Base-by-base conservation (phyloP, 257 asterid species). In the Gentiana dahurica region DNA sequence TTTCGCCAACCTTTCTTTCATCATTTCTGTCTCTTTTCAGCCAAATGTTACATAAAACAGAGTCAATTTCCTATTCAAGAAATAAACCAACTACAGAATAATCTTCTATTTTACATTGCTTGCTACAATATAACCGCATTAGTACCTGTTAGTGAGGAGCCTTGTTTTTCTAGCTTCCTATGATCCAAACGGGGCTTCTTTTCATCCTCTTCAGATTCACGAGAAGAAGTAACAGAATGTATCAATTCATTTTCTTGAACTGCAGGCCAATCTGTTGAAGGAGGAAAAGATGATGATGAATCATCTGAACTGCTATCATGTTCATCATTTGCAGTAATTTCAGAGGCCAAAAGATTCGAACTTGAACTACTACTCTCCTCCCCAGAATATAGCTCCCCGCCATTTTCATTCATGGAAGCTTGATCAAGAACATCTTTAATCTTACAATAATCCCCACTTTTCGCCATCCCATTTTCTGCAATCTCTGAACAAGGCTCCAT, bases 1-100 rank as follows among this genome's bases (percentile, higher is more conserved):
- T 53, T 88, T 88, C 4, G 96, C 71, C 60, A 88, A 88, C 65
- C 90, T 85, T 62, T 88, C 90, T 62, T 79, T 88, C 89, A 88
- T 82, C 95, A 82, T 82, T 65, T 80, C 96, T 71, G 57, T 62
- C 56, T 84, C 96, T 87, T 53, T 56, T 37, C 45, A 65, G 62
- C 66, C 52, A 50, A 12, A 41, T 41, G 1, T 41, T 4, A 41
- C 9, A 41, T 41, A 41, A 3, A 41, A 41, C 46, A 41, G 9
- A 41, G 2, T 41, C 46, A 41, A 41, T 5, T 36, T 52, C 49
- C 15, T 54, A 58, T 11, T 46, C 34, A 33, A 61, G 36, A 24
- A 52, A 13, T 5, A 54, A 0, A 43, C 36, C 2, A 37, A 50
- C 15, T 35, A 55, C 36, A 24, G 4, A 41, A 44, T 24, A 24